A percentile compares a stretch with the other conserved stretches of the same genome.
Conservation (phyloP, 257 asterid species). For the Gentiana straminea region DNA sequence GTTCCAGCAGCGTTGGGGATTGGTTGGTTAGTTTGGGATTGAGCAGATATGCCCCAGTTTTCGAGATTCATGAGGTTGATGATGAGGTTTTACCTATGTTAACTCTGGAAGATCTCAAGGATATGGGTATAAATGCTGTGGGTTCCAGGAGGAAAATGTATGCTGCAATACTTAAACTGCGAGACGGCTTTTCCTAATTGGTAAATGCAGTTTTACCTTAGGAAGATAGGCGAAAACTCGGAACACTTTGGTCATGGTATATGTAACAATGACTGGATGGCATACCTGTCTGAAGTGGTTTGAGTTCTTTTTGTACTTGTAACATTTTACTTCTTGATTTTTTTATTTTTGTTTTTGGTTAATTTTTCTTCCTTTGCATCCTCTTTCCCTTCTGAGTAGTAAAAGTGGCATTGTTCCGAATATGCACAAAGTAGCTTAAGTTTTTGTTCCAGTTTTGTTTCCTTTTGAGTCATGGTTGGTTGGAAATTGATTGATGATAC, state of each 20-base stretch:
- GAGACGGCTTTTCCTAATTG: conserved; percentile 50
- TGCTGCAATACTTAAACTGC: conserved; percentile 53
- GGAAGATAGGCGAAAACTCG: conserved; percentile 1
- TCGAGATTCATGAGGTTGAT: conserved; percentile 87
- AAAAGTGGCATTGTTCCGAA: conserved; percentile 22
- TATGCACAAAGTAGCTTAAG: conserved; percentile 20
- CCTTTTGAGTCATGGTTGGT: conserved; percentile 13
- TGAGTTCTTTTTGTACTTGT: conserved; percentile 26
- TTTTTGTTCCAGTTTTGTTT: conserved; percentile 14
- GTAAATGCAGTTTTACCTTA: conserved; percentile 9
- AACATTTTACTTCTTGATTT: conserved; percentile 13
- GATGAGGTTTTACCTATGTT: conserved; percentile 75
- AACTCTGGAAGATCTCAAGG: conserved; percentile 89
- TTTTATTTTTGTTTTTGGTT: conserved; percentile 6
- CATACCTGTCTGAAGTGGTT: conserved; percentile 20
- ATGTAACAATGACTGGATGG: conserved; percentile 1
- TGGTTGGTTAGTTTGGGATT: conserved; percentile 79
- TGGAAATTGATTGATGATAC: conserved; percentile 28
- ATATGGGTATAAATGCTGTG: conserved; percentile 87
- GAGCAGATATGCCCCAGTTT: conserved; percentile 63
- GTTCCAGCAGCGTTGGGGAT: conserved; percentile 50
- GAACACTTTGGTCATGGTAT: conserved; percentile 9
- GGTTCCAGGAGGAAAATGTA: conserved; percentile 87
- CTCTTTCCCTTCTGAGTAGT: conserved; percentile 16
- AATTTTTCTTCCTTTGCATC: conserved; percentile 1